Base-by-base conservation (phyloP, 768 basidiomycete species). In the Pleurotus giganteus region DNA sequence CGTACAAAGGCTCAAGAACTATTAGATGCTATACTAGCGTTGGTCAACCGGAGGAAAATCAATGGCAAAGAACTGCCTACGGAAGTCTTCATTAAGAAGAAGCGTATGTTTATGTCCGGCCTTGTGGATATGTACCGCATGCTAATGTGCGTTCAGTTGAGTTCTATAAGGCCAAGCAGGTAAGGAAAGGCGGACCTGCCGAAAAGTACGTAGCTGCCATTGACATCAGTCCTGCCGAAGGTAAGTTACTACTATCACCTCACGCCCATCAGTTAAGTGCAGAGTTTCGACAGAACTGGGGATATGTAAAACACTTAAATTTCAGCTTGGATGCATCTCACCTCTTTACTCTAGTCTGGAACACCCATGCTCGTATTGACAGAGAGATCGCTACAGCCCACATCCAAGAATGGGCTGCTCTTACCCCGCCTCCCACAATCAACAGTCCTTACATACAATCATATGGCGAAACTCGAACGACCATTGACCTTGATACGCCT, bases 11-110 rank as follows among this genome's bases (percentile, higher is more conserved):
- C 88, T 7, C 83, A 88, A 65, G 68, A 68, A 53, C 67, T 90
- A 11, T 64, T 90, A 3, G 83, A 91, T 56, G 69, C 64, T 11
- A 76, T 90, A n/a, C 87, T 88, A 0, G 73, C 69, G 0, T 63
- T 84, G 47, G 71, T 90, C 9, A 77, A 83, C 17, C 80, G 78
- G 65, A 78, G 74, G 67, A 88, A 83, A 69, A 68, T 86, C 3
- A 77, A 77, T 9, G 86, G 84, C n/a, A 84, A 83, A 66, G 80
- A 83, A 51, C 65, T 90, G 47, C 88, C 90, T 0, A 88, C 87
- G 0, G 90, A 92, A 60, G 81, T 85, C 2, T 84, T 85, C 53
- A 88, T 91, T 52, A 82, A 85, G 72, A 89, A 88, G 74, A 89
- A 87, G 68, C 34, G 90, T 90, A 47, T 7, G 85, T 62, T 1